Evolutionary conservation across 1,284 basidiomycete species (phyloP).

Genomic region (Megacollybia platyphylla): DNA sequence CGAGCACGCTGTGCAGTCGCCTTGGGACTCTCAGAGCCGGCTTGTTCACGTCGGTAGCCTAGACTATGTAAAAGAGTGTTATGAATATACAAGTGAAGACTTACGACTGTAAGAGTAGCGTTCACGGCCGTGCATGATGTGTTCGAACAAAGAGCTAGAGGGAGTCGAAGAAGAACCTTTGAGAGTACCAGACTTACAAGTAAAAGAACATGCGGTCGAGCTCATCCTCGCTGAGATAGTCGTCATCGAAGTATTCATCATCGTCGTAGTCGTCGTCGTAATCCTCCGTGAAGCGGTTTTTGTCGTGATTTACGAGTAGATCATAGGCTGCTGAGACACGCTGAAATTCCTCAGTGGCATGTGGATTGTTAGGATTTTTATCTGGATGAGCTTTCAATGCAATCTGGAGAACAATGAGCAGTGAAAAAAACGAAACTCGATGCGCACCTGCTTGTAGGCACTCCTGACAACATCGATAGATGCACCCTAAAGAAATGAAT

Average conservation of each 20-base stretch:
- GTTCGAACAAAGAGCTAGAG: slow-evolving; percentile 33
- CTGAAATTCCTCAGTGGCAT: slow-evolving; percentile 60
- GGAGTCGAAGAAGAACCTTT: not conserved
- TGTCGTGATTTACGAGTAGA: slow-evolving; percentile 40
- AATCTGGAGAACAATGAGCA: slow-evolving; percentile 21
- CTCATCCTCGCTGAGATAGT: slow-evolving; percentile 13
- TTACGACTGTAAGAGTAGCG: slow-evolving; percentile 15
- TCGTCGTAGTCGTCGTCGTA: slow-evolving; percentile 21
- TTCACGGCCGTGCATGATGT: slow-evolving; percentile 25
- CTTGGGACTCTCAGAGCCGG: slow-evolving; percentile 28
- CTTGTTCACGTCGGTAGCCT: slow-evolving; percentile 9
- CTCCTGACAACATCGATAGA: slow-evolving; percentile 51
- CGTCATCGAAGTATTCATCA: slow-evolving; percentile 17
- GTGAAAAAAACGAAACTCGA: slow-evolving; percentile 3
- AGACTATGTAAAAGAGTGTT: slow-evolving; percentile 2
- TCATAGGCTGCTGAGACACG: slow-evolving; percentile 55
- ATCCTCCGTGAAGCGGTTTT: slow-evolving; percentile 20
- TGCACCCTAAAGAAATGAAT: slow-evolving; percentile 28
- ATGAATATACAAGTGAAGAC: slow-evolving; percentile 12
- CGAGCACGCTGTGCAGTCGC: slow-evolving; percentile 39
- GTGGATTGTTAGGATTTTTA: slow-evolving; percentile 51
- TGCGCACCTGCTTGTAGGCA: slow-evolving; percentile 49
- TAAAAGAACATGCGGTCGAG: not conserved
- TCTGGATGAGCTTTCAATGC: slow-evolving; percentile 63
- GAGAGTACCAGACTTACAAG: not conserved